A percentile compares a stretch with the other conserved stretches of the same genome.
Evolutionary conservation across 805 yeast genomes (phyloP).

Genomic region (Candida vartiovaarae): DNA sequence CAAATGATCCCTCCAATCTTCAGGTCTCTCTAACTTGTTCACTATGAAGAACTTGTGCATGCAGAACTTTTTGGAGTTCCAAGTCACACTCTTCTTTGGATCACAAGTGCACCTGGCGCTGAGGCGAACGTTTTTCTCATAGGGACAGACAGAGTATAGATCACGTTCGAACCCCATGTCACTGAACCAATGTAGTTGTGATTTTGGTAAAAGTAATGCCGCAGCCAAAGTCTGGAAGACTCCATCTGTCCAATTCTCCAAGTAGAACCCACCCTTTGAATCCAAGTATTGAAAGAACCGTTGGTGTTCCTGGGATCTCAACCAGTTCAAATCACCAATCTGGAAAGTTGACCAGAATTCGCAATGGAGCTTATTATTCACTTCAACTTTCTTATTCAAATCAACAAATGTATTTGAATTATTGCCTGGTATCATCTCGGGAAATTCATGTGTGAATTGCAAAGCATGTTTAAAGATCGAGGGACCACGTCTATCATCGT

Average conservation of each 20-base stretch:
- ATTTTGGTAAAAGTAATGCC: constrained; percentile 44
- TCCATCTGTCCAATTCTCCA: constrained; percentile 87
- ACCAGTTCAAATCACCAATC: constrained; percentile 60
- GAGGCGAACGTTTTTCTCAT: constrained; percentile 38
- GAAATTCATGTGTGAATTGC: constrained; percentile 35
- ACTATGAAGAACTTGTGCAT: constrained; percentile 52
- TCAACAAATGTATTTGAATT: constrained; percentile 49
- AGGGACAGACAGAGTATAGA: constrained; percentile 66
- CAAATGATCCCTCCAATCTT: constrained; percentile 52
- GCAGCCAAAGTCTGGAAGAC: constrained; percentile 73
- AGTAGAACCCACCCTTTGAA: constrained; percentile 64
- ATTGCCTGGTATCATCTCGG: constrained; percentile 26
- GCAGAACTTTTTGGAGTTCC: constrained; percentile 56
- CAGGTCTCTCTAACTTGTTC: constrained; percentile 45
- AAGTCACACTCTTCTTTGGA: constrained; percentile 62
- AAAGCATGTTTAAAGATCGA: constrained; percentile 48
- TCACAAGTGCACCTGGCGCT: constrained; percentile 66
- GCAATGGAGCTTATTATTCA: constrained; percentile 36
- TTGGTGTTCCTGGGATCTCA: constrained; percentile 47
- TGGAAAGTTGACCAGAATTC: constrained; percentile 77
- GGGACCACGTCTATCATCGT: constrained; percentile 46
- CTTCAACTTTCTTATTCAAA: constrained; percentile 42
- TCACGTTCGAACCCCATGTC: constrained; percentile 66
- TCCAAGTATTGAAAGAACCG: constrained; percentile 56
- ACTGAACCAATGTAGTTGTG: constrained; percentile 58